Evolutionary conservation across 805 yeast genomes (phyloP), one percentile per base, ranked within the genome.

Genomic region (Cyberlindnera euphorbiae): DNA sequence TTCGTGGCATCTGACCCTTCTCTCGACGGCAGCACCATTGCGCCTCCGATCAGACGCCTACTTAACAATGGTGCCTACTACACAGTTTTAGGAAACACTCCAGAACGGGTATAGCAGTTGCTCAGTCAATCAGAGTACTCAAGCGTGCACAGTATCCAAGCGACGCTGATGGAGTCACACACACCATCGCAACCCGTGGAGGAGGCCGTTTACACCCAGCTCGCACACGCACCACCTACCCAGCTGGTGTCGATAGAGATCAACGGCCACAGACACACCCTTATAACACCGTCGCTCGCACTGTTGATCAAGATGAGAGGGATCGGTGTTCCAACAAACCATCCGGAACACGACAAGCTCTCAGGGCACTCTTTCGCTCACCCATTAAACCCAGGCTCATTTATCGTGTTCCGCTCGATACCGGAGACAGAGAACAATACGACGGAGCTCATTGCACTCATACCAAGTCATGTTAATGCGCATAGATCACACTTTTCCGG

Each of bases 31-130:
- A 16, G 35, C 1, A 33, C 38, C 5, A 42, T 42, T 6, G 22
- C 47, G 9, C 50, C 53, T 5, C 12, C 34, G 17, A 13, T 46
- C 6, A 28, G 48, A 32, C 27, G 47, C 16, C 32, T 51, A 8
- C 22, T 49, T 36, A 51, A 47, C 42, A 51, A 51, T 25, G 48
- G 47, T 0, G 2, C 48, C 3, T 32, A 33, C 28, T 48, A 41
- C 30, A 42, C 47, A 5, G 46, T 49, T 3, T 39, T 37, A 12
- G 38, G 38, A 30, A 49, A 51, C 32, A 36, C 43, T 3, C 44
- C 44, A 11, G 28, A 36, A 12, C 45, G 36, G 26, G 27, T 35
- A 3, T 3, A 8, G 7, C 25, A 14, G 19, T 10, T 35, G 17
- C 27, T 45, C 6, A 12, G 29, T 5, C 16, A 29, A 24, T 23